Conservation (phyloP, 495 filamentous ascomycete genomes). For the Aspergillus cavernicola region DNA sequence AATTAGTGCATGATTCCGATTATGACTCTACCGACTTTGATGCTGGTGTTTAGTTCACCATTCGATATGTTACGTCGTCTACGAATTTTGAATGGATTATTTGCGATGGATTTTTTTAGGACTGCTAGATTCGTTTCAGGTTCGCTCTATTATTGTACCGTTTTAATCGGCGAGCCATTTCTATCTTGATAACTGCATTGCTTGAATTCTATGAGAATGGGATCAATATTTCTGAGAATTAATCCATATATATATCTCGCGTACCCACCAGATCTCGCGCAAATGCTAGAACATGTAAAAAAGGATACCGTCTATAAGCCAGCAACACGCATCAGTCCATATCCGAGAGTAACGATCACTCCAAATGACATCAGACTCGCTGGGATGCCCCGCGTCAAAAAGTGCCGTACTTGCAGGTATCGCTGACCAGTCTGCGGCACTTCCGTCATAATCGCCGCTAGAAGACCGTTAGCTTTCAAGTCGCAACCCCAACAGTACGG, state of each 20-base stretch:
- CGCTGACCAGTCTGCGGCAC: constrained; percentile 84
- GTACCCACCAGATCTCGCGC: too few species aligned
- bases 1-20: constrained; percentile 5
- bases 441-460: constrained; percentile 99
- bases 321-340: constrained; percentile 77
- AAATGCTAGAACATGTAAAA: too few species aligned
- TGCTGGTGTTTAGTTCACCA: neutral
- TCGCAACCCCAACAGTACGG: neutral
- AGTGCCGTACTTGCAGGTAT: constrained; percentile 90
- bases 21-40: too few species aligned
- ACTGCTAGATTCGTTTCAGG: neutral
- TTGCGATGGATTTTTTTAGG: neutral
- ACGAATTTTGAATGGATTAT: neutral
- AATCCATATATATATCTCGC: too few species aligned
- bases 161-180: constrained; percentile 10
- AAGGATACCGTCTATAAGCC: constrained; percentile 35
- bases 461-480: constrained; percentile 20
- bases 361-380: constrained; percentile 73
- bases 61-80: constrained; percentile 2
- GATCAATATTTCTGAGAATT: constrained; percentile 1
- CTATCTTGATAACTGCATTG: constrained; percentile 12
- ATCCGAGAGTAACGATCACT: constrained; percentile 83
- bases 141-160: constrained; percentile 6
- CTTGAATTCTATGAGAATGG: constrained; percentile 18
- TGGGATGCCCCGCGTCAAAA: constrained; percentile 86